These are phyloP conservation scores for Psilocybe subaeruginosa DNA, from an alignment of 768 basidiomycete genomes.

Conservation along the genomic window DNA sequence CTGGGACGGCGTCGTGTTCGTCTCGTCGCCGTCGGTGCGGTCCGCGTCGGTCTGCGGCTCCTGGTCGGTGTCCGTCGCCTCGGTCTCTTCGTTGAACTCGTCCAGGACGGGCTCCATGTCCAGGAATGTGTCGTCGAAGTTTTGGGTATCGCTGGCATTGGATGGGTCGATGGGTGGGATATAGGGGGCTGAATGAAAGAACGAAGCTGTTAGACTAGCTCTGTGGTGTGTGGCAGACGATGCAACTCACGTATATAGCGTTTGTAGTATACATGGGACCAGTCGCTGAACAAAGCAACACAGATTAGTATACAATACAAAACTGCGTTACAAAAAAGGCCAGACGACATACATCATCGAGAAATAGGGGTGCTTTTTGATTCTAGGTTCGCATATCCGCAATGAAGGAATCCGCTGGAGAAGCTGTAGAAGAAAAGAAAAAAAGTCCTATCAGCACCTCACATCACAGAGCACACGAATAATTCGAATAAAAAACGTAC, in stretches of 20 bases:
- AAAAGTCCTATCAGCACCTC: neutral
- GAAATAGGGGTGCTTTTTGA: conserved; percentile 95
- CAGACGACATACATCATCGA: conserved; percentile 75
- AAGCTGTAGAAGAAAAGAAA: conserved; percentile 49
- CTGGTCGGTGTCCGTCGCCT: conserved; percentile 66
- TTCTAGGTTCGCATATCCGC: conserved; percentile 89
- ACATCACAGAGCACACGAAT: neutral
- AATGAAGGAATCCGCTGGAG: conserved; percentile 92
- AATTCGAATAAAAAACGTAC: conserved; percentile 48
- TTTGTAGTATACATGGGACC: conserved; percentile 94
- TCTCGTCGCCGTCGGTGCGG: conserved; percentile 74
- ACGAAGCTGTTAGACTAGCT: too few relatives aligned
- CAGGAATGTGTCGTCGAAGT: conserved; percentile 97
- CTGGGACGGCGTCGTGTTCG: conserved; percentile 78
- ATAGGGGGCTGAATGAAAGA: conserved; percentile 69
- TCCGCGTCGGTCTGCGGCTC: conserved; percentile 74
- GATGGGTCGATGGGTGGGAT: conserved; percentile 90
- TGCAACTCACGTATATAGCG: conserved; percentile 81
- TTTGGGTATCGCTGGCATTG: conserved; percentile 94
- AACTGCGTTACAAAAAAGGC: conserved; percentile 1
- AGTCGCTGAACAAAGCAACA: conserved; percentile 60
- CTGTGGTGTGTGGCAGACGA: too few relatives aligned
- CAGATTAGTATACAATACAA: conserved; percentile 14
- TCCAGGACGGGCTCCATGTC: conserved; percentile 94
- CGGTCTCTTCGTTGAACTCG: conserved; percentile 62